Base-by-base conservation (phyloP, 768 basidiomycete species). In the Boletus rubropictus region DNA sequence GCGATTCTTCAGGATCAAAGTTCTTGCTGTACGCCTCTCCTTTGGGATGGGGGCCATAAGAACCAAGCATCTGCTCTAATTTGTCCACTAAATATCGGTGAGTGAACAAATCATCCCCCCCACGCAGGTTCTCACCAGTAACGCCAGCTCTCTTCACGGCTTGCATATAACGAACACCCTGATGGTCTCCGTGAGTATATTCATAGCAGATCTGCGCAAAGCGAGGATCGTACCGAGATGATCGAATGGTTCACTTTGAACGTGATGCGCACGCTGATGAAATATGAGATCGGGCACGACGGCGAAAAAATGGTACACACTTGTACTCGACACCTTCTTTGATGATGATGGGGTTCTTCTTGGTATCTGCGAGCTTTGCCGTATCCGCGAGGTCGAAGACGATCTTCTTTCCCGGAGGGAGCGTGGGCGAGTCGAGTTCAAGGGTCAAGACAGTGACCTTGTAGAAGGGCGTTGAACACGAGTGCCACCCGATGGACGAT, bases 31-130 rank as follows among this genome's bases (percentile, higher is more conserved):
- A 86, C 5, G 86, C 62, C 21, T 82, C 73, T 28, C 77, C 80
- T 2, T 72, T 56, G n/a, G 82, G 72, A 46, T 75, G 70, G 15
- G 91, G 89, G 3, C 89, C 87, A 64, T 92, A 96, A 3, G 90
- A 93, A 15, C 95, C 95, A 18, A 97, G 77, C 95, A 98, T 97
- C 57, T 86, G 79, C 62, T 94, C 91, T 58, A 89, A 64, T 66
- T 86, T 95, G 68, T 95, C 95, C 58, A 95, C 93, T 93, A 47
- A 36, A 36, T 31, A 43, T 39, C 44, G 33, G 21, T 42, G 42
- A 53, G 37, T 39, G 10, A 41, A 48, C 20, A 31, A 38, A 46
- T 32, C 41, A 36, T 36, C 22, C 3, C 29, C 22, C 10, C 37
- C 11, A 17, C 17, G 12, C 15, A 18, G n/a, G 7, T 44, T 33